Evolutionary conservation across 257 asterid genomes (phyloP).

Genomic region (Fraxinus quadrangulata): DNA sequence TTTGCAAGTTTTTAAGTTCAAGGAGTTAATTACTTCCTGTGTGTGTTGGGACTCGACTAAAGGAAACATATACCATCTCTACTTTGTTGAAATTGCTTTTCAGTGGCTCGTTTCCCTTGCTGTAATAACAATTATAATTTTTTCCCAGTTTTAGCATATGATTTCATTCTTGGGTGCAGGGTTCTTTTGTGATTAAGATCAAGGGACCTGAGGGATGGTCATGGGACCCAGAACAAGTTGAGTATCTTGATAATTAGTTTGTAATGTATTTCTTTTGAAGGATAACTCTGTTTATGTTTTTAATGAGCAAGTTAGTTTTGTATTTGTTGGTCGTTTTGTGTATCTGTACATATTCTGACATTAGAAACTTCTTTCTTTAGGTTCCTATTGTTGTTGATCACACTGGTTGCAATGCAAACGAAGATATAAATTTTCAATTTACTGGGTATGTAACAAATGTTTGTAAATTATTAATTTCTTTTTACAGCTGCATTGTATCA

Average conservation of each 20-base stretch:
- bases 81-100: not conserved
- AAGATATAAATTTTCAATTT: conserved; percentile 88
- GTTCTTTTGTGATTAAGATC: conserved; percentile 82
- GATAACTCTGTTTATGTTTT: conserved; percentile 17
- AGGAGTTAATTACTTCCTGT: not conserved
- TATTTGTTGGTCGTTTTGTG: conserved; percentile 14
- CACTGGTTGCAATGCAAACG: conserved; percentile 84
- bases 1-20: conserved; percentile 8
- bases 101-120: conserved; percentile 7
- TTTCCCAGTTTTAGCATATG: not conserved
- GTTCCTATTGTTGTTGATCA: conserved; percentile 82
- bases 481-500: not conserved
- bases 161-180: conserved; percentile 50
- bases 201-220: conserved; percentile 98
- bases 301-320: conserved; percentile 3
- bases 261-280: conserved; percentile 12
- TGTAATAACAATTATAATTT: not conserved
- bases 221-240: conserved; percentile 88
- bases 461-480: conserved; percentile 19
- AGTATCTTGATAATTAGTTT: conserved; percentile 42
- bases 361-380: conserved; percentile 39
- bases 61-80: not conserved
- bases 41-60: not conserved
- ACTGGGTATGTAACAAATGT: conserved; percentile 63
- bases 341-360: conserved; percentile 30